Percentiles rank a stretch among this genome's conserved stretches.
These are phyloP conservation scores for Mycena epipterygia DNA, from an alignment of 768 basidiomycete genomes.

Conservation along the genomic window DNA sequence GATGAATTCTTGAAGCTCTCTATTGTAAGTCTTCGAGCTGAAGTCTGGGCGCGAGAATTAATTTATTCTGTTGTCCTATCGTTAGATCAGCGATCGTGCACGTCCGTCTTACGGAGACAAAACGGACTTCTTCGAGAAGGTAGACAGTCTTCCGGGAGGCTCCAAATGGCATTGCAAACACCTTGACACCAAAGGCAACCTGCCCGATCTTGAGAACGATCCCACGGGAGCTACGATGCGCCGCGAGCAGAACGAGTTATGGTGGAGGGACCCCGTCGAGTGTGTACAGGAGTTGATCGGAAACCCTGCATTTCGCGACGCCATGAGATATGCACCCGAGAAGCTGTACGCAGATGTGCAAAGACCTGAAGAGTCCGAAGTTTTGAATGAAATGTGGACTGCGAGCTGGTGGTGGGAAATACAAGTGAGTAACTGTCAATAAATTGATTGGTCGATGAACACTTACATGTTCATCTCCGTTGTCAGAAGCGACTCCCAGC, in stretches of 20 bases:
- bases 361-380: neutral
- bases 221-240: constrained; percentile 13
- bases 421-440: constrained; percentile 39
- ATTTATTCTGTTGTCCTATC: neutral
- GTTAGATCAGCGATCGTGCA: neutral
- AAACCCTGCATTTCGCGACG: constrained; percentile 42
- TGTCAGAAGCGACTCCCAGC: constrained; percentile 21
- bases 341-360: constrained; percentile 25
- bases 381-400: constrained; percentile 45
- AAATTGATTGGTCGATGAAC: neutral
- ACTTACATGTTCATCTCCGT: neutral
- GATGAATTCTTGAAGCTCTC: constrained; percentile 33
- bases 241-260: constrained; percentile 40
- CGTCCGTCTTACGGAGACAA: neutral
- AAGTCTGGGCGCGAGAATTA: neutral
- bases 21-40: constrained; percentile 3
- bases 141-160: constrained; percentile 39
- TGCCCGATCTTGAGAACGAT: constrained; percentile 8
- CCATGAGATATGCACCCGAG: constrained; percentile 42
- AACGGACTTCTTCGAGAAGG: constrained; percentile 34
- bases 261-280: constrained; percentile 42
- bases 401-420: constrained; percentile 48
- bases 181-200: constrained; percentile 36
- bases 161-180: constrained; percentile 39
- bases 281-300: constrained; percentile 14